Conservation (phyloP, 805 yeast genomes). For the Ogataea corticis region DNA sequence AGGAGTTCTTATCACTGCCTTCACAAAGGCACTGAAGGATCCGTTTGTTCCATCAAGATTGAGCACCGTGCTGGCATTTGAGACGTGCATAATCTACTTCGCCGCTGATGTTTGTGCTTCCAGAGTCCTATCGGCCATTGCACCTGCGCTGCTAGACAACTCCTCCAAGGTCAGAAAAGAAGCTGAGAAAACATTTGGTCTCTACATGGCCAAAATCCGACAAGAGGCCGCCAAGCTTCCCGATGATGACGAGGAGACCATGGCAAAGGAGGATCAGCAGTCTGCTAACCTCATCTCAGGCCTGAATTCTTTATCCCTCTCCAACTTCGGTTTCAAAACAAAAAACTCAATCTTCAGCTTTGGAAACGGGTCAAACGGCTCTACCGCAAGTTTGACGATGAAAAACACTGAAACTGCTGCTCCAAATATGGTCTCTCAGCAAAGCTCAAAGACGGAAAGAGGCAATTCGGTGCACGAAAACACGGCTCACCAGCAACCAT, state of each 20-base stretch:
- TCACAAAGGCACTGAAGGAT: slow-evolving; percentile 79
- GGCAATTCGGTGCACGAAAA: background rate
- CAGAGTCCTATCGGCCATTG: slow-evolving; percentile 79
- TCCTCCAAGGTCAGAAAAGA: slow-evolving; percentile 68
- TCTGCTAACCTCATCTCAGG: slow-evolving; percentile 16
- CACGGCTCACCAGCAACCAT: background rate
- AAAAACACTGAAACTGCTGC: slow-evolving; percentile 12
- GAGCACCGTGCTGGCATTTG: slow-evolving; percentile 76
- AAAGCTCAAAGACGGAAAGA: background rate
- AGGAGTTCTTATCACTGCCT: slow-evolving; percentile 83
- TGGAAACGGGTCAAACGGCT: slow-evolving; percentile 18
- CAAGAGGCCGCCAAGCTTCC: slow-evolving; percentile 42
- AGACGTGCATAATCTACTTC: slow-evolving; percentile 62
- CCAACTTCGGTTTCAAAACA: slow-evolving; percentile 23
- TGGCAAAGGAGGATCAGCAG: slow-evolving; percentile 24
- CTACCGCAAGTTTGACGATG: slow-evolving; percentile 21
- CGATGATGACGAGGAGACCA: slow-evolving; percentile 28
- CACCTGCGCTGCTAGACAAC: slow-evolving; percentile 78
- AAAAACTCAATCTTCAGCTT: slow-evolving; percentile 21
- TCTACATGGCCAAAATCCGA: slow-evolving; percentile 56
- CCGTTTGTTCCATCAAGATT: slow-evolving; percentile 71
- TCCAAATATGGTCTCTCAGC: background rate
- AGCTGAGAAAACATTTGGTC: slow-evolving; percentile 67
- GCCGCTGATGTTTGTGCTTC: slow-evolving; percentile 75
- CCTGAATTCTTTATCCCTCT: slow-evolving; percentile 23